Evolutionary conservation across 306 rosid species (phyloP).

Genomic region (Malus asiatica): DNA sequence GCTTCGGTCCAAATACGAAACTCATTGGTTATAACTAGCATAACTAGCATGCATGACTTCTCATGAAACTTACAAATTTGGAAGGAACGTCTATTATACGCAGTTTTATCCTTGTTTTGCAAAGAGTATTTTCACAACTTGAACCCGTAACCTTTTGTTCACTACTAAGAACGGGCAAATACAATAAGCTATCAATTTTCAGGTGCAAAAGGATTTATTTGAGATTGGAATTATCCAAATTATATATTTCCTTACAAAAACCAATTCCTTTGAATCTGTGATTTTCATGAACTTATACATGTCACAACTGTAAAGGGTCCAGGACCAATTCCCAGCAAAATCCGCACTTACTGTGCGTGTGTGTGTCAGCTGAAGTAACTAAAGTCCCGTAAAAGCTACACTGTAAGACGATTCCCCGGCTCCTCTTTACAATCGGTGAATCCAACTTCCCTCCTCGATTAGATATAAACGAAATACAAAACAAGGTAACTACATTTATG

Average conservation of each 20-base stretch:
- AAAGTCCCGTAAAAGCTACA: conserved; percentile 22
- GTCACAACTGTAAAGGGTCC: background rate
- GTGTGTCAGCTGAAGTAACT: conserved; percentile 18
- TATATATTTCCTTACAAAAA: background rate
- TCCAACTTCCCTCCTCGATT: conserved; percentile 6
- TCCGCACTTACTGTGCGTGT: background rate
- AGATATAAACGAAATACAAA: background rate
- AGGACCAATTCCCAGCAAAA: conserved; percentile 1
- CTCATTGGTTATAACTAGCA: too few relatives aligned
- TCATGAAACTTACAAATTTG: too few relatives aligned
- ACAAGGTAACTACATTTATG: conserved; percentile 6
- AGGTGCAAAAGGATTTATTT: background rate
- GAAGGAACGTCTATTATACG: too few relatives aligned
- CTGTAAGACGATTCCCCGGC: conserved; percentile 34
- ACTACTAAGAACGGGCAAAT: background rate
- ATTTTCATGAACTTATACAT: background rate
- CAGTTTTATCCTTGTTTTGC: too few relatives aligned
- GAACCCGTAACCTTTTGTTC: too few relatives aligned
- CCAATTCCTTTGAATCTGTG: background rate
- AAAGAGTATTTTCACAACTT: too few relatives aligned
- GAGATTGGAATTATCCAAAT: background rate
- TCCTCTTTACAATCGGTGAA: conserved; percentile 49
- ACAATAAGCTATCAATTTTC: too few relatives aligned
- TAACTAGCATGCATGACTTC: too few relatives aligned
- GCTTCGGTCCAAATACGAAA: too few relatives aligned